Conservation (phyloP, 331 rosid species). For the Erythrophleum ivorense region DNA sequence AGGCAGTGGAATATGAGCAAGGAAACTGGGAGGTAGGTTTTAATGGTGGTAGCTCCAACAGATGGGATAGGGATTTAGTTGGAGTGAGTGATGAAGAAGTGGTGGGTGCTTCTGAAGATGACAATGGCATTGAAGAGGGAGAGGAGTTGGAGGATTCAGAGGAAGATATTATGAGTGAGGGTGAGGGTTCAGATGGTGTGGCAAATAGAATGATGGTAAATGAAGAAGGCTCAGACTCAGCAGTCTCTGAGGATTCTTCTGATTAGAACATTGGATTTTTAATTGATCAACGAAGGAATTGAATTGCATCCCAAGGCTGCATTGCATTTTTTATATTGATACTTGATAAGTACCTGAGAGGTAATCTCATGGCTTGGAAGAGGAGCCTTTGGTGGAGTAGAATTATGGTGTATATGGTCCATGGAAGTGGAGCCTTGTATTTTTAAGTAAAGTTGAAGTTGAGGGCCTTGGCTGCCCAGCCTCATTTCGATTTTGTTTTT, state of each 20-base stretch:
- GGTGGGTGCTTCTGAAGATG: conserved; percentile 83
- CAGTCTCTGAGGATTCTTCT: conserved; percentile 83
- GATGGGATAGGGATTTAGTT: conserved; percentile 66
- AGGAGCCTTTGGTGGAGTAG: conserved; percentile 36
- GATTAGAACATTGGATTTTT: conserved; percentile 55
- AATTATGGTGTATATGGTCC: conserved; percentile 52
- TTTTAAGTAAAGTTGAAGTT: conserved; percentile 39
- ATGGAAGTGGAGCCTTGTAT: conserved; percentile 53
- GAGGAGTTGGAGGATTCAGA: conserved; percentile 67
- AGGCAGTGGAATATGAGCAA: conserved; percentile 77
- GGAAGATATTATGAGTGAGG: conserved; percentile 73
- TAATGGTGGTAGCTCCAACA: conserved; percentile 54
- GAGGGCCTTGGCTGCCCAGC: conserved; percentile 47
- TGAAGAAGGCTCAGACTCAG: conserved; percentile 69
- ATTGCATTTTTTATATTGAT: conserved; percentile 56
- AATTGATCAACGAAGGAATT: conserved; percentile 40
- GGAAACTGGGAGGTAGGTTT: conserved; percentile 88
- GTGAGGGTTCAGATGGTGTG: conserved; percentile 74
- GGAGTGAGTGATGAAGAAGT: conserved; percentile 81
- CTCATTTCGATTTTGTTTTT: conserved; percentile 31
- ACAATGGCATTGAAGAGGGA: conserved; percentile 63
- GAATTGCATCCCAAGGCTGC: conserved; percentile 51
- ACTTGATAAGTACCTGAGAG: conserved; percentile 44
- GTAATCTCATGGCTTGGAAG: conserved; percentile 39
- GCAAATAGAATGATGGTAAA: conserved; percentile 52